Base-by-base conservation (phyloP, 306 rosid genomes). In the Morella rubra region DNA sequence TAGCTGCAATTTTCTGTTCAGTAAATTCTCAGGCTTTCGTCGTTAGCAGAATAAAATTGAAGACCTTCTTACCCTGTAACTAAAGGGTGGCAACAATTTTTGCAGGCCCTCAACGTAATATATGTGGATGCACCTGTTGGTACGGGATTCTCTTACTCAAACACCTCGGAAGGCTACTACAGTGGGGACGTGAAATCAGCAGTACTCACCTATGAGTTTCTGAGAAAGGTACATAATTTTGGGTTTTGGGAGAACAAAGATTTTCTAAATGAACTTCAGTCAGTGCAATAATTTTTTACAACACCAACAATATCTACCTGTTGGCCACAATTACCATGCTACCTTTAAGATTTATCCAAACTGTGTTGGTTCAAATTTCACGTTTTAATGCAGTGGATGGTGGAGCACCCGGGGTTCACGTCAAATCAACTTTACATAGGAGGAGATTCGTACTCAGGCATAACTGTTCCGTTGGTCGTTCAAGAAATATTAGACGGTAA, bases 51-150 rank as follows among this genome's bases (percentile, higher is more conserved):
- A 55, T 5, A 3, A 61, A 24, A 61, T 27, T 56, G 3, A 7
- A 20, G 37, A 56, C 32, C 9, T 56, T 20, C 32, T 56, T 5
- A 1, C 8, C 37, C 8, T 56, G 0, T n/a, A 56, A 27, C 44
- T 61, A 8, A 61, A 61, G 20, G 16, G 8, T 64, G 22, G 18
- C 18, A n/a, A 69, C 41, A 12, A 16, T 14, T 10, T 64, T 54
- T 65, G 50, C 78, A 79, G 82, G 58, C 69, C 8, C 49, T 79
- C 22, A 79, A 79, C 60, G 64, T 79, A 18, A 27, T 79, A 54
- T 79, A 79, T 44, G 69, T 73, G 22, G 82, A 79, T 66, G 66
- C 78, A 64, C 82, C 82, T 2, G 78, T 73, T 73, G 78, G 82
- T 46, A 73, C 78, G 40, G 82, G 78, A 44, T 79, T 79, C 58